Percentiles rank a stretch among this genome's conserved stretches.
These are phyloP conservation scores for Fusarium pilosicola DNA, from an alignment of 2,329 filamentous ascomycete species.

Conservation along the genomic window DNA sequence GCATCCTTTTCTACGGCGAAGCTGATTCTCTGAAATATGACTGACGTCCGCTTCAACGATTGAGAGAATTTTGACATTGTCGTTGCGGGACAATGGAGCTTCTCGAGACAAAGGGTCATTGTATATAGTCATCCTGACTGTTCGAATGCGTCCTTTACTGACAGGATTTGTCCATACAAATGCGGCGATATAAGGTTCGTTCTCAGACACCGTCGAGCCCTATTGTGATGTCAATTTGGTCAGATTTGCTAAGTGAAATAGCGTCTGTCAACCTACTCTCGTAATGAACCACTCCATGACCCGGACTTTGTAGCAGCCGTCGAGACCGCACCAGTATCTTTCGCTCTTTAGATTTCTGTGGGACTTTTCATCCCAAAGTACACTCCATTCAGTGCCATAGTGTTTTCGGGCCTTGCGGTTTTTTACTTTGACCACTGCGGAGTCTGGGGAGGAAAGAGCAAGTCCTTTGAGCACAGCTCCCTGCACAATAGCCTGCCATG, in stretches of 20 bases:
- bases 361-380: slow-evolving; percentile 44
- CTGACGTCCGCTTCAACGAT: slow-evolving; percentile 53
- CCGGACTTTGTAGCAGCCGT: slow-evolving; percentile 51
- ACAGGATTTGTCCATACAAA: slow-evolving; percentile 49
- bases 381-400: slow-evolving; percentile 53
- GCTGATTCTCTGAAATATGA: slow-evolving; percentile 51
- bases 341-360: slow-evolving; percentile 48
- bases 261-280: slow-evolving; percentile 40
- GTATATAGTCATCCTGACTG: slow-evolving; percentile 51
- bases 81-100: slow-evolving; percentile 50
- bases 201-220: slow-evolving; percentile 54
- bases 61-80: slow-evolving; percentile 51
- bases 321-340: slow-evolving; percentile 50
- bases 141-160: slow-evolving; percentile 46
- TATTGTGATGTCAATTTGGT: slow-evolving; percentile 22
- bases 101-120: slow-evolving; percentile 46
- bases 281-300: slow-evolving; percentile 58
- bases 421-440: slow-evolving; percentile 51
- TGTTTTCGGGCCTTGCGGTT: slow-evolving; percentile 56
- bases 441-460: slow-evolving; percentile 48
- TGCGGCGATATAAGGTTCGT: slow-evolving; percentile 49
- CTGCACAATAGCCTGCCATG: slow-evolving; percentile 60
- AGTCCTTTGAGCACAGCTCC: slow-evolving; percentile 62
- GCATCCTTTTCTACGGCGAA: slow-evolving; percentile 47
- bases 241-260: neutral